phyloP scores from a whole-genome alignment of 257 asterid species.

The Fraxinus cuspidata region DNA sequence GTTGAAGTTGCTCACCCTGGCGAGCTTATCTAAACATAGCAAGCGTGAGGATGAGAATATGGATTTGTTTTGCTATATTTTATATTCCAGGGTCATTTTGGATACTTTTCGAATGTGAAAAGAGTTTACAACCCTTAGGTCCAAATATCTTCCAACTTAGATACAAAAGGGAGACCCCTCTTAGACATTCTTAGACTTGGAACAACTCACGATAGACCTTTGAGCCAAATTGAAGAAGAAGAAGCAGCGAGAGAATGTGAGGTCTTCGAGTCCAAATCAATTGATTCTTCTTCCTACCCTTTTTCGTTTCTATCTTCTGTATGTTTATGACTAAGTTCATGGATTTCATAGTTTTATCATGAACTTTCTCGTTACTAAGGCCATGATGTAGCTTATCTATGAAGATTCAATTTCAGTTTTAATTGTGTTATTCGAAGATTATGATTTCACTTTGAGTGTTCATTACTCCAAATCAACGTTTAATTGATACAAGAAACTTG shows the following conservation, averaged over 20 bases:
- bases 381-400: slow-evolving; percentile 13
- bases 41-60: too few relatives aligned
- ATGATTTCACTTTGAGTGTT: not conserved
- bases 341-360: not conserved
- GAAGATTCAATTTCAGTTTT: not conserved
- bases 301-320: not conserved
- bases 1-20: not conserved
- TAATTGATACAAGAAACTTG: not conserved
- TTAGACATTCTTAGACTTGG: not conserved
- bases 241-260: too few relatives aligned
- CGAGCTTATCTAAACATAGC: too few relatives aligned
- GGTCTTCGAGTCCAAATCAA: not conserved
- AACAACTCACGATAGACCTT: not conserved
- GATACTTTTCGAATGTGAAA: not conserved
- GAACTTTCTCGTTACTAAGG: not conserved
- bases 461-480: not conserved
- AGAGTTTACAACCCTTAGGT: not conserved
- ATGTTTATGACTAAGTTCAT: too few relatives aligned
- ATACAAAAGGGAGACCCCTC: not conserved
- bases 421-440: not conserved
- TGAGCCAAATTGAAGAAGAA: not conserved
- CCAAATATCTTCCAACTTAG: not conserved
- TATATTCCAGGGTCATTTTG: not conserved
- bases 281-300: not conserved
- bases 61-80: not conserved